These are phyloP conservation scores for Arthrobotrys conoides DNA, from an alignment of 2,329 filamentous ascomycete genomes.

Conservation along the genomic window DNA sequence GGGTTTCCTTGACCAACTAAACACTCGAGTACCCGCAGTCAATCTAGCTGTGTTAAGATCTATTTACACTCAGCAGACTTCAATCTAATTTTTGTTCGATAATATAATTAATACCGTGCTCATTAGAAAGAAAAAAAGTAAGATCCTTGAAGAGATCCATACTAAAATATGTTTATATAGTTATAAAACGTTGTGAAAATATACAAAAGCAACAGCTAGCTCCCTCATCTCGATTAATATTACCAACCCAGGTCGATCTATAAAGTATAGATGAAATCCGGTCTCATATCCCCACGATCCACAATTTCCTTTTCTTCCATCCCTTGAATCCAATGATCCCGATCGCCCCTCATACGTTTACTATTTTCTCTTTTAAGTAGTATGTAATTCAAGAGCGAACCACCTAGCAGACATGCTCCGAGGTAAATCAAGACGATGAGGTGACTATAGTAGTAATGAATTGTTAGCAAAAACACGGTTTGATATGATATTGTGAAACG, in stretches of 20 bases:
- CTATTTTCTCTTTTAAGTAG: conserved; percentile 78
- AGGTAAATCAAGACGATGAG: conserved; percentile 81
- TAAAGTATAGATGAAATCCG: conserved; percentile 58
- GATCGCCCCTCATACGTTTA: conserved; percentile 75
- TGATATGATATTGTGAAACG: not conserved
- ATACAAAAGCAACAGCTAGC: not conserved
- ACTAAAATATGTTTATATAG: not conserved
- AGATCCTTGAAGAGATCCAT: too few species aligned
- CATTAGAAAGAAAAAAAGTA: too few species aligned
- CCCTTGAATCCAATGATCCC: conserved; percentile 77
- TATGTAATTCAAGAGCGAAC: conserved; percentile 76
- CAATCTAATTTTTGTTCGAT: not conserved
- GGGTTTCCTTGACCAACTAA: too few species aligned
- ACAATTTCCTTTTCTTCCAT: conserved; percentile 76
- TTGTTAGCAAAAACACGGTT: not conserved
- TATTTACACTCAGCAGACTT: too few species aligned
- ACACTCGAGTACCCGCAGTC: too few species aligned
- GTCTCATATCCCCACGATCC: conserved; percentile 71
- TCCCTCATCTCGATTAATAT: not conserved
- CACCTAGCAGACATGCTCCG: conserved; percentile 77
- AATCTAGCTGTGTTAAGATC: too few species aligned
- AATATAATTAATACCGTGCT: not conserved
- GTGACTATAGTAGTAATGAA: conserved; percentile 74
- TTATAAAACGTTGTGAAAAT: not conserved
- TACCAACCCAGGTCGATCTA: not conserved